A percentile compares a stretch with the other conserved stretches of the same genome.
phyloP scores from a whole-genome alignment of 129 eudicot genomes.

The Oenanthe sinensis region DNA sequence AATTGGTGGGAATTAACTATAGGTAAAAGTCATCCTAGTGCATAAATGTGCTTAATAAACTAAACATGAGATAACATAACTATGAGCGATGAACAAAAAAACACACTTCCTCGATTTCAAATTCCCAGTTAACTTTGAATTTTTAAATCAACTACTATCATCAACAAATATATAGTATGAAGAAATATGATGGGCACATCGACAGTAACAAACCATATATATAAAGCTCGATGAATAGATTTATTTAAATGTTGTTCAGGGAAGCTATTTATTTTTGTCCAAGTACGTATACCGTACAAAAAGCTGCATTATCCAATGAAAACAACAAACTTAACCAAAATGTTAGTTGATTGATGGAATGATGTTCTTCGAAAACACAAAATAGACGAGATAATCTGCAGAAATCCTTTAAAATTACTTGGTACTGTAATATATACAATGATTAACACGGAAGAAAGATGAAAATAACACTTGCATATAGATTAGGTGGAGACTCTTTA shows the following conservation, averaged over 20 bases:
- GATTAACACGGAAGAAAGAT: slow-evolving; percentile 3
- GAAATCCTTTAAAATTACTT: not conserved
- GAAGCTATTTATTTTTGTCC: too few species aligned
- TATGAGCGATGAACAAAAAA: not conserved
- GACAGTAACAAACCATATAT: not conserved
- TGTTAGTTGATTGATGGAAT: not conserved
- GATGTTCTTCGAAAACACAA: not conserved
- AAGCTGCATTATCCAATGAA: not conserved
- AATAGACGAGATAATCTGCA: not conserved
- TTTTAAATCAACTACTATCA: not conserved
- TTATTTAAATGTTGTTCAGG: not conserved
- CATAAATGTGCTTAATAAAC: not conserved
- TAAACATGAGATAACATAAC: not conserved
- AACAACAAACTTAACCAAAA: not conserved
- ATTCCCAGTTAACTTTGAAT: not conserved
- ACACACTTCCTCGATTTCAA: not conserved
- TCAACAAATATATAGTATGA: not conserved
- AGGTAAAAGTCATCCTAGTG: not conserved
- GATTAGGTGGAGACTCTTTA: not conserved
- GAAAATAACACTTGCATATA: slow-evolving; percentile 14
- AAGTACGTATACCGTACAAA: too few species aligned
- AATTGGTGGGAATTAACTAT: not conserved
- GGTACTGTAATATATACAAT: slow-evolving; percentile 4
- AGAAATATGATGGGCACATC: not conserved
- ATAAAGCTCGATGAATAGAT: not conserved